Evolutionary conservation across 2,329 filamentous ascomycete genomes (phyloP).

Genomic region (Trichoderma oligosporum): DNA sequence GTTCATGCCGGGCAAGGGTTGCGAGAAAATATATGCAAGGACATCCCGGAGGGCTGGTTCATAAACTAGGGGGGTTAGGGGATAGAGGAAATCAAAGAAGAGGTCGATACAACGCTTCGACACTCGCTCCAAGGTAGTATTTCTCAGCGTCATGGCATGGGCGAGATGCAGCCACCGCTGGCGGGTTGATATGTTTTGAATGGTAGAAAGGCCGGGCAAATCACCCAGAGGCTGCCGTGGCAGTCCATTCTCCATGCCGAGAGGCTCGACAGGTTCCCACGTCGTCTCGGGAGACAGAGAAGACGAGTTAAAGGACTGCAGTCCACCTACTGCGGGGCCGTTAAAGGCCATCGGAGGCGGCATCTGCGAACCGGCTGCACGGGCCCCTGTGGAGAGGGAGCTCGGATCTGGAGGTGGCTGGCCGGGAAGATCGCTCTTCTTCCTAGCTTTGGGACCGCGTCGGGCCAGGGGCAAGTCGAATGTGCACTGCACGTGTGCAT

Average conservation of each 20-base stretch:
- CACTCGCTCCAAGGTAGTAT: constrained; percentile 27
- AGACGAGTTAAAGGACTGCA: constrained; percentile 16
- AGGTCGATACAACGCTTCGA: constrained; percentile 37
- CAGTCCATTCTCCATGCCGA: constrained; percentile 14
- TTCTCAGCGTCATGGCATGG: constrained; percentile 26
- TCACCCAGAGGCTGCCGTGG: constrained; percentile 13
- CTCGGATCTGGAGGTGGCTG: constrained; percentile 20
- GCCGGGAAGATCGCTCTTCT: constrained; percentile 21
- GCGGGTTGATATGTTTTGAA: constrained; percentile 24
- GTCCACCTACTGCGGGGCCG: constrained; percentile 11
- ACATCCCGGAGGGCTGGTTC: constrained; percentile 39
- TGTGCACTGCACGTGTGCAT: constrained; percentile 33
- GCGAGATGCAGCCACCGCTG: constrained; percentile 31
- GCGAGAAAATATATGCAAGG: constrained; percentile 32
- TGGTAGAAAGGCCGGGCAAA: constrained; percentile 12
- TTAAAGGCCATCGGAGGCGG: constrained; percentile 15
- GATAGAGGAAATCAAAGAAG: constrained; percentile 43
- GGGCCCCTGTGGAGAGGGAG: constrained; percentile 14
- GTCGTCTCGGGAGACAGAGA: constrained; percentile 17
- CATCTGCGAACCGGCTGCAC: constrained; percentile 8
- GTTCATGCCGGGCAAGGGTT: constrained; percentile 18
- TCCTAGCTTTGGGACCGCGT: constrained; percentile 38
- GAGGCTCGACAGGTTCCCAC: constrained; percentile 17
- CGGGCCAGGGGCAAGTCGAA: constrained; percentile 38
- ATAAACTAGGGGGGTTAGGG: constrained; percentile 41